Evolutionary conservation across 371 early-diverging fungal genomes (phyloP).

Genomic region (Conidiobolus incongruus): DNA sequence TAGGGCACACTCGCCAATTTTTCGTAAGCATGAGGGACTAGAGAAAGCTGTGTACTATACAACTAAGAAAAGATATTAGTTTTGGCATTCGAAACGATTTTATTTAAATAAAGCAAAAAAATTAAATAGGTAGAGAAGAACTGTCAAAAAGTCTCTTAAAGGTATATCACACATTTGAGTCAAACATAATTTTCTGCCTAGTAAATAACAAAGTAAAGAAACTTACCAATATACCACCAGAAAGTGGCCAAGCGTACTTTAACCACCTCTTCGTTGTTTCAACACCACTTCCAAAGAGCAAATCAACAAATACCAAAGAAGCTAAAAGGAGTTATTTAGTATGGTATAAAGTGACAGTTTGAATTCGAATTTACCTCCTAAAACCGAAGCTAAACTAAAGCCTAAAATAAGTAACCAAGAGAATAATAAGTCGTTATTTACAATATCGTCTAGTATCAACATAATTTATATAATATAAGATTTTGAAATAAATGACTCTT

Average conservation of each 20-base stretch:
- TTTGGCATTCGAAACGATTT: too few species aligned
- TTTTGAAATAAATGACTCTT: too few species aligned
- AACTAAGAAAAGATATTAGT: too few species aligned
- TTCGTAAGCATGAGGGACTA: constrained; percentile 4
- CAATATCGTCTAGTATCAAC: too few species aligned
- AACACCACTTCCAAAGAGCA: not conserved
- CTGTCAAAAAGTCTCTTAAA: too few species aligned
- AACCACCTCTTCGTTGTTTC: not conserved
- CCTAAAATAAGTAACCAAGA: constrained; percentile 3
- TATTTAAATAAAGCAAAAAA: too few species aligned
- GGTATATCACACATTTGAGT: too few species aligned
- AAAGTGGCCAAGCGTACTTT: not conserved
- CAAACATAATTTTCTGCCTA: too few species aligned
- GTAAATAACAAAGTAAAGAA: too few species aligned
- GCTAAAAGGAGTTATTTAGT: not conserved
- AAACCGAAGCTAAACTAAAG: constrained; percentile 2
- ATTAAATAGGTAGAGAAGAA: too few species aligned
- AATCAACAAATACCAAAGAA: constrained; percentile 1
- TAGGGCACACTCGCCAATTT: not conserved
- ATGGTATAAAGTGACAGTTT: not conserved
- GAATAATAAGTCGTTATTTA: not conserved
- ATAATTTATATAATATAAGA: too few species aligned
- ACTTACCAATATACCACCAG: not conserved
- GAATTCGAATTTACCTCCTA: constrained; percentile 2
- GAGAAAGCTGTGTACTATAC: constrained; percentile 4